Base-by-base conservation (phyloP, 1,139 yeast species). In the Geotrichum australiense region DNA sequence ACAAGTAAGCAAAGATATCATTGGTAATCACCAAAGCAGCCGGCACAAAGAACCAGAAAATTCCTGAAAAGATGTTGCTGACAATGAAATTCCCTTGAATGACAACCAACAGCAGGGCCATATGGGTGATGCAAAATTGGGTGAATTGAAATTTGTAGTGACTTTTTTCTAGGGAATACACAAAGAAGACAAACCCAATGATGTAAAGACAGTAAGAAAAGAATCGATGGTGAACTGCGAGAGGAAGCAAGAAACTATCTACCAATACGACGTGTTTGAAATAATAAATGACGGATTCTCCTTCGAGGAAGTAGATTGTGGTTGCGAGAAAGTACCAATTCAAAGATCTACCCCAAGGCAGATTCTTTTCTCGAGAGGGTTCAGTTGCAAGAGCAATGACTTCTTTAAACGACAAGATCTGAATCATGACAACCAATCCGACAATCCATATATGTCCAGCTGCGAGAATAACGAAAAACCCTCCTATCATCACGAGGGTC, bases 21-120 rank as follows among this genome's bases (percentile, higher is more conserved):
- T 91, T 91, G 45, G 87, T 84, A 53, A 91, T 85, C 38, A 91
- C 99, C 55, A 91, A 70, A 3, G 94, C 80, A 46, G 85, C 86
- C 2, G 99, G 98, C 43, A 91, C 71, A 48, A 91, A 69, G 66
- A 89, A 86, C 99, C 99, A 91, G 58, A 87, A 81, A 59, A 91
- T 69, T 12, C 98, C 99, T 51, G 79, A 82, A 54, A 89, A 73
- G 47, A 91, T 82, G 62, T 91, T 93, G 57, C 80, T 85, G 53
- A 86, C 87, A 57, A 93, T 84, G 60, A 91, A 78, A 62, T 91
- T 96, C 33, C 94, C 91, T 66, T 93, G 98, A 66, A 85, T 79
- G 26, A 93, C 95, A 47, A 91, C 96, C 49, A 91, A 66, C 50
- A 91, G 66, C 52, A 93, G 67, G 19, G 94, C 87, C 95, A 89